These are phyloP conservation scores for Scleroderma bovista DNA, from an alignment of 768 basidiomycete species.

Conservation along the genomic window DNA sequence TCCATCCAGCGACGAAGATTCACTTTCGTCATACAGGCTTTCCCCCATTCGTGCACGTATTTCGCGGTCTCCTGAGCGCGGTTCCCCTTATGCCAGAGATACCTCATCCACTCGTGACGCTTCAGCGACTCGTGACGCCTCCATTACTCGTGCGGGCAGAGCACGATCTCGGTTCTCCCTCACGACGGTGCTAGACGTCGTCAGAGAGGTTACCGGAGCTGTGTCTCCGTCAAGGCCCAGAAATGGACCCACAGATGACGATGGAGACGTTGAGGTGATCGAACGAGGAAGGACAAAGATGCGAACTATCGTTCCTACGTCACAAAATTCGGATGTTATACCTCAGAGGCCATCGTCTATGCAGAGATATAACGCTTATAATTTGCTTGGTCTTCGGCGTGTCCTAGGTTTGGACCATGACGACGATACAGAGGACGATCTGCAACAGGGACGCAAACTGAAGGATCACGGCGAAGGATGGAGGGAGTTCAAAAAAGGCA, in stretches of 20 bases:
- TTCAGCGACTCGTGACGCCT: slow-evolving; percentile 34
- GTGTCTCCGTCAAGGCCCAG: slow-evolving; percentile 6
- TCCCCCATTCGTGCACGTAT: slow-evolving; percentile 3
- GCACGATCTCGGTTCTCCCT: slow-evolving; percentile 17
- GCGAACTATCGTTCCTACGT: slow-evolving; percentile 3
- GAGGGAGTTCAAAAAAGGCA: slow-evolving; percentile 90
- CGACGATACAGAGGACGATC: slow-evolving; percentile 6
- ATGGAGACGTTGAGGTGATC: slow-evolving; percentile 31
- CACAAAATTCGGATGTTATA: background rate
- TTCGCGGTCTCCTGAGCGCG: background rate
- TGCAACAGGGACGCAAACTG: slow-evolving; percentile 19
- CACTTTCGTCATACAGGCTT: background rate
- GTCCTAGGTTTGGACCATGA: slow-evolving; percentile 5
- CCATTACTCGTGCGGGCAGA: slow-evolving; percentile 1
- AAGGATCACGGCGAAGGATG: slow-evolving; percentile 50
- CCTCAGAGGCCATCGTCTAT: background rate
- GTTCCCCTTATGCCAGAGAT: background rate
- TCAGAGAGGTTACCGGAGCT: slow-evolving; percentile 13
- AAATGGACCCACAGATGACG: slow-evolving; percentile 16
- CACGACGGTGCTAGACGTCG: slow-evolving; percentile 11
- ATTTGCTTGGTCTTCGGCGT: slow-evolving; percentile 29
- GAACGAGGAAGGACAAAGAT: slow-evolving; percentile 19
- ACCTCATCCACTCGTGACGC: slow-evolving; percentile 1
- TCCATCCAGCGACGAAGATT: slow-evolving; percentile 31
- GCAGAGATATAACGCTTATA: slow-evolving; percentile 9